phyloP scores from a whole-genome alignment of 2,329 filamentous ascomycete genomes.

The Xylariaceae sp. region DNA sequence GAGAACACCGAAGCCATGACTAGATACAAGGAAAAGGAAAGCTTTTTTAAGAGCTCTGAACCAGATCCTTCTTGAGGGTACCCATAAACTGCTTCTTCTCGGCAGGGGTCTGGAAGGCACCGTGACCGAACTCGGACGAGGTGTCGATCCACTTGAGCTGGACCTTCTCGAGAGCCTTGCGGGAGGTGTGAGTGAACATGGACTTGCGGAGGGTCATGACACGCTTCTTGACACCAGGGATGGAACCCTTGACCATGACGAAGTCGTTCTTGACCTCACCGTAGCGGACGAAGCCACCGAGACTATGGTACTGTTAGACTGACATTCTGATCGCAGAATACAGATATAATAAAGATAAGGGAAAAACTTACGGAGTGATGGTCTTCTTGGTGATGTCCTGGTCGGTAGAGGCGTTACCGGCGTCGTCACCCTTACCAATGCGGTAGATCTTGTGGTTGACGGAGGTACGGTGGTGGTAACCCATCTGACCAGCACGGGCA shows the following conservation, averaged over 20 bases:
- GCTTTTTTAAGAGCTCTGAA: slow-evolving; percentile 41
- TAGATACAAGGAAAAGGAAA: slow-evolving; percentile 41
- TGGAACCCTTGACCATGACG: slow-evolving; percentile 93
- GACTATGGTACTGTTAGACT: slow-evolving; percentile 51
- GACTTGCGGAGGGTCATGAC: slow-evolving; percentile 98
- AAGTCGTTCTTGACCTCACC: slow-evolving; percentile 99
- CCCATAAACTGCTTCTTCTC: slow-evolving; percentile 98
- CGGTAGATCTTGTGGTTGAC: slow-evolving; percentile 99
- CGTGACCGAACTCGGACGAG: slow-evolving; percentile 99
- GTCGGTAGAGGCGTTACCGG: slow-evolving; percentile 89
- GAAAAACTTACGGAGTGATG: slow-evolving; percentile 88
- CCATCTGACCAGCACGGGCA: slow-evolving; percentile 98
- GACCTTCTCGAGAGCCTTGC: slow-evolving; percentile 97
- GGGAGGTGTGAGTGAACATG: slow-evolving; percentile 94
- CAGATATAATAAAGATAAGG: background rate
- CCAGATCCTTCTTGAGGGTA: slow-evolving; percentile 97
- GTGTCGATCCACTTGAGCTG: slow-evolving; percentile 99
- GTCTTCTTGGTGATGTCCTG: slow-evolving; percentile 98
- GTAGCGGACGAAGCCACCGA: slow-evolving; percentile 99
- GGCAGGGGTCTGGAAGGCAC: slow-evolving; percentile 95
- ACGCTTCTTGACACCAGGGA: slow-evolving; percentile 98
- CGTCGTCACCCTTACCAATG: slow-evolving; percentile 86
- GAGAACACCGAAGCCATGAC: slow-evolving; percentile 53
- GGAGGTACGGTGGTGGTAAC: slow-evolving; percentile 99
- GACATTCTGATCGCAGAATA: background rate